Percentiles rank a stretch among this genome's conserved stretches.
Evolutionary conservation across 352 stramenopile genomes (phyloP).

Genomic region (Phytopythium oedochilum): DNA sequence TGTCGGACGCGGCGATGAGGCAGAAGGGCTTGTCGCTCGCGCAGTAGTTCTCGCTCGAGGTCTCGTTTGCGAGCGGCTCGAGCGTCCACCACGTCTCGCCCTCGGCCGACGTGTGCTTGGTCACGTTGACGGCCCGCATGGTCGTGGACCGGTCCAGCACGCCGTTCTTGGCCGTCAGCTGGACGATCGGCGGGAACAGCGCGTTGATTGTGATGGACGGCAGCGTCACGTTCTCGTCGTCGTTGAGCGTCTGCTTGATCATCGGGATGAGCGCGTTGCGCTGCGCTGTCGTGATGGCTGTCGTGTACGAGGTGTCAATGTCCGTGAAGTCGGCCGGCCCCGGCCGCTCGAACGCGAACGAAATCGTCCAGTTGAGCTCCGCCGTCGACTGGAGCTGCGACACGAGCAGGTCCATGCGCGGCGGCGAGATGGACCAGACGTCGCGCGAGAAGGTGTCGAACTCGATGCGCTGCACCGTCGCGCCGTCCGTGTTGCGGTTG

Average conservation of each 20-base stretch:
- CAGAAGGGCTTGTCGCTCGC: constrained; percentile 53
- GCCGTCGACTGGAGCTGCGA: constrained; percentile 64
- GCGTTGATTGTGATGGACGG: constrained; percentile 40
- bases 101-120: constrained; percentile 42
- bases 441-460: constrained; percentile 75
- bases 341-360: constrained; percentile 59
- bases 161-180: constrained; percentile 63
- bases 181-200: constrained; percentile 60
- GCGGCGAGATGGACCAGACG: constrained; percentile 71
- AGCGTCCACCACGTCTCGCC: constrained; percentile 70
- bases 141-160: constrained; percentile 49
- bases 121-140: constrained; percentile 48
- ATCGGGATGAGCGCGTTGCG: constrained; percentile 64
- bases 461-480: constrained; percentile 71
- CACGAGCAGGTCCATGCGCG: constrained; percentile 66
- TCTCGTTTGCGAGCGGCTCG: constrained; percentile 24
- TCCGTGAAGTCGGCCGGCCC: constrained; percentile 55
- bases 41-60: constrained; percentile 35
- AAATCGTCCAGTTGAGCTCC: constrained; percentile 67
- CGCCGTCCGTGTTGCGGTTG: constrained; percentile 55
- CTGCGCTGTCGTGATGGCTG: constrained; percentile 45
- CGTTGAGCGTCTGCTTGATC: constrained; percentile 55
- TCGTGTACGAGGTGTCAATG: constrained; percentile 46
- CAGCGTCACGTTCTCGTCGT: constrained; percentile 23
- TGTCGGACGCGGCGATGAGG: constrained; percentile 80